phyloP scores from a whole-genome alignment of 2,329 filamentous ascomycete species.

The Endocalyx cinctus region DNA sequence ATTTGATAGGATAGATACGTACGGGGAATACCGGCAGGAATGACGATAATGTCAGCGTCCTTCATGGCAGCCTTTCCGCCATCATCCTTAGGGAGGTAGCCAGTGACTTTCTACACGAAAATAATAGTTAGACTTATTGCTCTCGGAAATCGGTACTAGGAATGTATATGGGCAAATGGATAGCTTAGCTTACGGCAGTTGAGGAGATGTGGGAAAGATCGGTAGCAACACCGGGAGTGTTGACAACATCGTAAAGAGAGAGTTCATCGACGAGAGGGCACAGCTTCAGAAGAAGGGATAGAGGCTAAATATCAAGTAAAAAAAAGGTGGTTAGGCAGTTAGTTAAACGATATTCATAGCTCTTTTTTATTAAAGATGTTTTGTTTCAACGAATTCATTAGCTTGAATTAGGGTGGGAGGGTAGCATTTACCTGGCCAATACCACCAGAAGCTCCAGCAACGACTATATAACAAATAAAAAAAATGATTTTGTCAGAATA shows the following conservation, averaged over 20 bases:
- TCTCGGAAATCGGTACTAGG: conserved; percentile 29
- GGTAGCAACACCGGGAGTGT: conserved; percentile 91
- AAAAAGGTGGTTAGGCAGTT: no score
- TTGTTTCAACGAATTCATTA: conserved; percentile 1
- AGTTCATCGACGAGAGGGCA: conserved; percentile 86
- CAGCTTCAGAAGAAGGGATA: conserved; percentile 94
- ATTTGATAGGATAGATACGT: no score
- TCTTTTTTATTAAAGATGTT: conserved; percentile 12
- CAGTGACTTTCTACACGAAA: conserved; percentile 69
- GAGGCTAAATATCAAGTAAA: conserved; percentile 71
- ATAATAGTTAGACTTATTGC: no score
- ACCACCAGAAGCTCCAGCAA: conserved; percentile 95
- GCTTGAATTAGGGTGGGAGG: conserved; percentile 1
- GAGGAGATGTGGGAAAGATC: conserved; percentile 98
- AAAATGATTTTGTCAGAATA: not conserved
- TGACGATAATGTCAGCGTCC: conserved; percentile 92
- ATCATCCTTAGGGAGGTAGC: conserved; percentile 81
- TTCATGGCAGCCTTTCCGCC: conserved; percentile 86
- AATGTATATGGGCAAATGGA: conserved; percentile 2
- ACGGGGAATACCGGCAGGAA: conserved; percentile 97
- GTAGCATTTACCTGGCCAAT: conserved; percentile 79
- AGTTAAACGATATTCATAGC: no score
- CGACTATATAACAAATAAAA: conserved; percentile 45
- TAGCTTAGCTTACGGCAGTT: conserved; percentile 57
- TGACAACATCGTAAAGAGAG: conserved; percentile 98